Evolutionary conservation across 768 basidiomycete species (phyloP).

Genomic region (Macrolepiota fuliginosa): DNA sequence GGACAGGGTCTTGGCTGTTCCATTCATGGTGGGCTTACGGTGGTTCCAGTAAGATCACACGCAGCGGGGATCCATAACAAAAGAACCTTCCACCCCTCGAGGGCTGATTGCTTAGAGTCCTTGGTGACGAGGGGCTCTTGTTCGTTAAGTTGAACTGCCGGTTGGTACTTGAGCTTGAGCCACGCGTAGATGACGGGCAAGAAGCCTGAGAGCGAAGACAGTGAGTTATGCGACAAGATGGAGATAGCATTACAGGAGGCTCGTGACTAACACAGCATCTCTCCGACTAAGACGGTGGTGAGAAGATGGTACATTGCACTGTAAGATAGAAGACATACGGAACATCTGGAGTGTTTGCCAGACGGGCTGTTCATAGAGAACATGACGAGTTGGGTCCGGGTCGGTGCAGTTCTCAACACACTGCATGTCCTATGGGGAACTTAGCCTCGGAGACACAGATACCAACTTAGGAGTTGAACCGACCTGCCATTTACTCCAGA

Average conservation of each 20-base stretch:
- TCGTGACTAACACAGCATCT: conserved; percentile 80
- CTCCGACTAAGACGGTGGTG: conserved; percentile 65
- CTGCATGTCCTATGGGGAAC: conserved; percentile 79
- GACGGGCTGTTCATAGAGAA: conserved; percentile 92
- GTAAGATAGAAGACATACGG: conserved; percentile 45
- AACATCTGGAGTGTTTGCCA: conserved; percentile 94
- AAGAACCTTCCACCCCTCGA: conserved; percentile 68
- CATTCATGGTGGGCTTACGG: conserved; percentile 47
- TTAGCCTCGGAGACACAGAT: conserved; percentile 4
- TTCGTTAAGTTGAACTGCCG: conserved; percentile 54
- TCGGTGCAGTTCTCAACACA: conserved; percentile 91
- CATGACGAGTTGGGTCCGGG: conserved; percentile 53
- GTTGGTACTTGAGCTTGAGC: conserved; percentile 40
- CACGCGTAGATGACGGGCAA: conserved; percentile 78
- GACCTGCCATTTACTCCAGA: conserved; percentile 85
- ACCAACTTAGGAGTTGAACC: conserved; percentile 17
- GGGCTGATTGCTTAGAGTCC: conserved; percentile 31
- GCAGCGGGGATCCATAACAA: conserved; percentile 86
- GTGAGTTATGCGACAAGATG: conserved; percentile 20
- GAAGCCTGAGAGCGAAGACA: conserved; percentile 58
- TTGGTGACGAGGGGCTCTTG: conserved; percentile 26
- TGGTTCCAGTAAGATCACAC: conserved; percentile 90
- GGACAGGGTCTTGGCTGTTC: conserved; percentile 15
- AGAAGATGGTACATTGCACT: conserved; percentile 23
- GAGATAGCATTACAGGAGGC: conserved; percentile 1